Base-by-base conservation (phyloP, 2,329 filamentous ascomycete species). In the Ophiocordyceps polyrhachis-furcata region DNA sequence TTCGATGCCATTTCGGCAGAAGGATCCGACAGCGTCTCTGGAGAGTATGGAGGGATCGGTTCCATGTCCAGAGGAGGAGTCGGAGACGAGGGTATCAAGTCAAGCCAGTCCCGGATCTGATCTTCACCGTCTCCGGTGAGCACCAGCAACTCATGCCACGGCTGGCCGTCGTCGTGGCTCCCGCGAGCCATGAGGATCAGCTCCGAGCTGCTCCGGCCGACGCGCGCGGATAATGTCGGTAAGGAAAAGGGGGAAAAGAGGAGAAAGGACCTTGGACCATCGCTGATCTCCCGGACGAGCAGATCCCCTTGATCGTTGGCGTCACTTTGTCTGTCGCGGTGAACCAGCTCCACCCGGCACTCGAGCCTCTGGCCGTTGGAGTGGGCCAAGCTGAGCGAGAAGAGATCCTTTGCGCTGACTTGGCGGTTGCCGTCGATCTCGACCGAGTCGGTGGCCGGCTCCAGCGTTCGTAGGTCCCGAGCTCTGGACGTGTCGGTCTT, bases 241-340 rank as follows among this genome's bases (percentile, higher is more conserved):
- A 76, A 70, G 17, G 79, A 70, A n/a, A 95, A 70, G 1, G 91
- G 89, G n/a, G 88, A 83, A 55, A 98, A 94, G 0, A 98, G 71
- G 5, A 98, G 72, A 78, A 86, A 96, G 25, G 69, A 67, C 44
- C 78, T 76, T 14, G 81, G 78, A 6, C 73, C 71, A 44, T 76
- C 73, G 41, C 87, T 86, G n/a, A 87, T 77, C 60, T 96, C 88
- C 51, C 89, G 88, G 46, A 98, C 81, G 20, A 98, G 73, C n/a
- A 98, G 59, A 59, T 98, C 91, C 7, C 89, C 87, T 43, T 74
- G 67, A 49, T 81, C 74, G 3, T 74, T 73, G 32, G 73, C 69
- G 43, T 75, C 73, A n/a, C 73, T 69, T 21, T 77, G 69, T 52
- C 85, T 85, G 56, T 96, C 89, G 56, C 91, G 77, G 50, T 89